Evolutionary conservation across 805 yeast species (phyloP).

Genomic region (Priceomyces medius): DNA sequence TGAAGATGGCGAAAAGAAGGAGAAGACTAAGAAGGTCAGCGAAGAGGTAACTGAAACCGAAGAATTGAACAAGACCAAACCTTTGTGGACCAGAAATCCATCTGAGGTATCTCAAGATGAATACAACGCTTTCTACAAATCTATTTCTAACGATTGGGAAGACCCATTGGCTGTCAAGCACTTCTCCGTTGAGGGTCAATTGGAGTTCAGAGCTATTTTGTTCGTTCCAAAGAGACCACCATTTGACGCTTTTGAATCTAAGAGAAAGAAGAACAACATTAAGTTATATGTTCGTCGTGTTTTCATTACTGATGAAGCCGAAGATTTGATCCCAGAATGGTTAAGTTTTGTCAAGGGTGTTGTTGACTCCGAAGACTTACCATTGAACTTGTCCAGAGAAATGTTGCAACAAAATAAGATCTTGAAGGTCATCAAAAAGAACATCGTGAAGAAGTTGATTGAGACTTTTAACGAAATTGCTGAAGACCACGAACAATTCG

Average conservation of each 20-base stretch:
- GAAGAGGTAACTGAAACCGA: conserved; percentile 94
- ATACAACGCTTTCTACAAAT: conserved; percentile 98
- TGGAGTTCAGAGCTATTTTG: conserved; percentile 97
- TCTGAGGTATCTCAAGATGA: conserved; percentile 96
- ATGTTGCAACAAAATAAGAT: conserved; percentile 99
- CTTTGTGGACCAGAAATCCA: conserved; percentile 99
- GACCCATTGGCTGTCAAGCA: conserved; percentile 99
- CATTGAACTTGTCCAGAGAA: conserved; percentile 99
- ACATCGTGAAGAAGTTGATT: conserved; percentile 95
- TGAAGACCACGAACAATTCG: conserved; percentile 98
- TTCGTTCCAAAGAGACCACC: conserved; percentile 99
- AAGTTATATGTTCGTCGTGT: conserved; percentile 99
- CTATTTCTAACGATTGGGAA: conserved; percentile 99
- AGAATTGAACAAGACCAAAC: conserved; percentile 98
- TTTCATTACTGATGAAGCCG: conserved; percentile 99
- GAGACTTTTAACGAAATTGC: conserved; percentile 99
- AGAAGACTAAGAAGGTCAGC: conserved; percentile 83
- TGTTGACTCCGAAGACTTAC: conserved; percentile 99
- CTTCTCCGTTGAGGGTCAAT: conserved; percentile 99
- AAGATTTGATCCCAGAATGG: conserved; percentile 99
- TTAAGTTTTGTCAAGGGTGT: conserved; percentile 96
- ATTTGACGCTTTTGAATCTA: conserved; percentile 94
- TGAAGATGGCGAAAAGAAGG: conserved; percentile 65
- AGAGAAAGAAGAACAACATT: conserved; percentile 99
- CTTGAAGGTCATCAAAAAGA: conserved; percentile 98